phyloP scores from a whole-genome alignment of 331 rosid genomes.

The Dryas integrifolia region DNA sequence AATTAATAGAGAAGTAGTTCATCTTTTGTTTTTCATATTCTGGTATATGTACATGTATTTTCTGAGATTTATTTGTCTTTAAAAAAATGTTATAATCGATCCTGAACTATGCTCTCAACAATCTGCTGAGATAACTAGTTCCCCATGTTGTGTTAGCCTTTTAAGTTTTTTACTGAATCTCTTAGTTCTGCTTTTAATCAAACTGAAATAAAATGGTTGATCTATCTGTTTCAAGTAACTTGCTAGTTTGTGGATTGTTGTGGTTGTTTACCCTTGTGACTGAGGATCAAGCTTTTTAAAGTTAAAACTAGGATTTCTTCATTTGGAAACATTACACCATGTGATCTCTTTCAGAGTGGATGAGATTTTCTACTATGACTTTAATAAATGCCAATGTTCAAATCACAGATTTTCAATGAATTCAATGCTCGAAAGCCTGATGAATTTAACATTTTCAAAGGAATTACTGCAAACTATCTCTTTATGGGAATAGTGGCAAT shows the following conservation, averaged over 20 bases:
- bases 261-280: neutral
- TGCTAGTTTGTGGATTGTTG: neutral
- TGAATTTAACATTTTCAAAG: constrained; percentile 66
- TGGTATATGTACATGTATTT: neutral
- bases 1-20: neutral
- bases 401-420: constrained; percentile 73
- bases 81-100: neutral
- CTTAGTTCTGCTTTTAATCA: neutral
- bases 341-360: neutral
- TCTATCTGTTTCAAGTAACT: neutral
- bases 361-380: neutral
- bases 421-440: constrained; percentile 91
- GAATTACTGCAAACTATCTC: constrained; percentile 62
- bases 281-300: neutral
- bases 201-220: neutral
- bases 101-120: no score
- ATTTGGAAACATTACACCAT: neutral
- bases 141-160: neutral
- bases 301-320: neutral
- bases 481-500: constrained; percentile 68
- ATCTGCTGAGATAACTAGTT: neutral
- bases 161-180: neutral
- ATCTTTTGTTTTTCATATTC: neutral
- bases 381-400: neutral
- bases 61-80: neutral